Percentiles rank a stretch among this genome's conserved stretches.
phyloP scores from a whole-genome alignment of 2,329 filamentous ascomycete species.

The Hypoxylon sp. region DNA sequence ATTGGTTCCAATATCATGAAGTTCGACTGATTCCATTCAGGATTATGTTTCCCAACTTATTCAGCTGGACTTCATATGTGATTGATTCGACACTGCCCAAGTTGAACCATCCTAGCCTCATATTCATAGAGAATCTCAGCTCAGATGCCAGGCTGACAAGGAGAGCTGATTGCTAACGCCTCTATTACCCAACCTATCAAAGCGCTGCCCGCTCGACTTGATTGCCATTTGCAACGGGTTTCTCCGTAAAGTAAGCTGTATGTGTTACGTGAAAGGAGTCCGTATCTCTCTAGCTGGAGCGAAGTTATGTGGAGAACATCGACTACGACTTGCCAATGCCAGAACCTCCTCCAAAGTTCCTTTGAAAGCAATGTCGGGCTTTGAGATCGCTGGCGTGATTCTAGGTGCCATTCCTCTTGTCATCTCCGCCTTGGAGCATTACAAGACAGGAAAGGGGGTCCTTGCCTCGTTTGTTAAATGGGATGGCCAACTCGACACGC shows the following conservation, averaged over 20 bases:
- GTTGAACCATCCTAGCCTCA: not conserved
- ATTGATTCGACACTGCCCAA: not conserved
- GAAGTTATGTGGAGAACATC: not conserved
- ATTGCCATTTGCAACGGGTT: not conserved
- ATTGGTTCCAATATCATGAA: not conserved
- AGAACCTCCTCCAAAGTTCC: not conserved
- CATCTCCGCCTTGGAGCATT: not conserved
- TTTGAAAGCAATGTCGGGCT: not conserved
- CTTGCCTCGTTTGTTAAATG: constrained; percentile 25
- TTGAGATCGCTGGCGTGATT: not conserved
- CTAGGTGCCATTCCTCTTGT: not conserved
- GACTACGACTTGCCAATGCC: not conserved
- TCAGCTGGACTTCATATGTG: not conserved
- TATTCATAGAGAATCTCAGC: not conserved
- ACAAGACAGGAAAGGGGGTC: not conserved
- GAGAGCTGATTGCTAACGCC: not conserved
- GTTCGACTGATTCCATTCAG: not conserved
- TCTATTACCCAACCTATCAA: not conserved
- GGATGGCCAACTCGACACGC: constrained; percentile 24
- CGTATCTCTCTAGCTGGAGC: not conserved
- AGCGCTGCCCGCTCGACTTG: not conserved
- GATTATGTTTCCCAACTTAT: not conserved
- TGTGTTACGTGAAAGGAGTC: not conserved
- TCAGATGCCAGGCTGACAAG: not conserved
- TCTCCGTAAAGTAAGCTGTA: not conserved